phyloP scores from a whole-genome alignment of 768 basidiomycete species.

The Tricholoma hemisulphureum region DNA sequence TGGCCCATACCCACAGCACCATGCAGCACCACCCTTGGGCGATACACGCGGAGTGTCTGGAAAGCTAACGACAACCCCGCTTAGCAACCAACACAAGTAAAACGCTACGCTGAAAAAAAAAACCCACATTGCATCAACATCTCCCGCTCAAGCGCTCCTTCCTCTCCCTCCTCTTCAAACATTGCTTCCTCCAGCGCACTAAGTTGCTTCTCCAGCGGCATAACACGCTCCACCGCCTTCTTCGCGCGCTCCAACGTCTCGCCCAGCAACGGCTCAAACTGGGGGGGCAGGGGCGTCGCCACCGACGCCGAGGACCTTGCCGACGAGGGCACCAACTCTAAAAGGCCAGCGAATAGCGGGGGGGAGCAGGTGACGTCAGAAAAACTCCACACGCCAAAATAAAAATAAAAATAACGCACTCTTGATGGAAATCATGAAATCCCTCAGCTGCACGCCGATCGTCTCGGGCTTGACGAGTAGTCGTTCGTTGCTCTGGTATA shows the following conservation, averaged over 20 bases:
- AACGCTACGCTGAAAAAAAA: background rate
- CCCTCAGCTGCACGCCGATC: conserved; percentile 79
- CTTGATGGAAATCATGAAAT: conserved; percentile 97
- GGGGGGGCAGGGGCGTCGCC: conserved; percentile 80
- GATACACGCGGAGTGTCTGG: conserved; percentile 86
- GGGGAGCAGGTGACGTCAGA: too few species aligned
- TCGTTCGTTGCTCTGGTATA: conserved; percentile 89
- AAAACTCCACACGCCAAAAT: too few species aligned
- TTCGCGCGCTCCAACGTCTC: conserved; percentile 72
- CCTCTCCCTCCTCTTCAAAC: conserved; percentile 71
- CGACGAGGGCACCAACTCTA: conserved; percentile 93
- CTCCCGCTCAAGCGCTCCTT: conserved; percentile 86
- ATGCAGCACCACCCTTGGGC: conserved; percentile 82
- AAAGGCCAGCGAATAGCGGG: conserved; percentile 1
- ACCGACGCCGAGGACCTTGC: conserved; percentile 86
- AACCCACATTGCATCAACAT: conserved; percentile 80
- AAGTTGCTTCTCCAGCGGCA: conserved; percentile 79
- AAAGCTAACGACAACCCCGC: conserved; percentile 56
- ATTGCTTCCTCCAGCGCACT: conserved; percentile 93
- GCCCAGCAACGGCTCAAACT: conserved; percentile 77
- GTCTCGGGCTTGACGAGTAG: conserved; percentile 81
- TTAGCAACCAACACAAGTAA: background rate
- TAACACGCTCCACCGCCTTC: conserved; percentile 61
- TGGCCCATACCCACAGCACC: conserved; percentile 91
- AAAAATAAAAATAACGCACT: conserved; percentile 63